These are phyloP conservation scores for Pisolithus tinctorius DNA, from an alignment of 768 basidiomycete species.

Conservation along the genomic window DNA sequence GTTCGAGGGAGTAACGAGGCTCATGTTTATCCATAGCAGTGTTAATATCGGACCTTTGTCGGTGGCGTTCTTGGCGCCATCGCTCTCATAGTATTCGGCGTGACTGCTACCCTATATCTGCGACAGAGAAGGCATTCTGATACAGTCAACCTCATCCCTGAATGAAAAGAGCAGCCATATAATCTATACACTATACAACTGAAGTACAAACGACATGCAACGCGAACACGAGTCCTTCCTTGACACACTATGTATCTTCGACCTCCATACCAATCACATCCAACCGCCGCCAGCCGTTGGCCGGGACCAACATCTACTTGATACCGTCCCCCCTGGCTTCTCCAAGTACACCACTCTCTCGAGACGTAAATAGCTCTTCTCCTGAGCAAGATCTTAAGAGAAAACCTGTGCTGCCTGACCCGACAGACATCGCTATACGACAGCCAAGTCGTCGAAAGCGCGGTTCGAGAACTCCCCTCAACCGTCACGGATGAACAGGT, in stretches of 20 bases:
- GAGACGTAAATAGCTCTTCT: not conserved
- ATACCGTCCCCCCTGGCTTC: not conserved
- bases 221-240: not conserved
- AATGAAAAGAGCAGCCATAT: not conserved
- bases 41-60: constrained; percentile 3
- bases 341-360: constrained; percentile 5
- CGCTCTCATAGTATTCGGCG: constrained; percentile 3
- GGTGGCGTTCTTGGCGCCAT: constrained; percentile 11
- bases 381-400: constrained; percentile 1
- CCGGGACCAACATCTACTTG: not conserved
- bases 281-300: constrained; percentile 4
- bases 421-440: not conserved
- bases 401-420: not conserved
- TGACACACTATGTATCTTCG: not conserved
- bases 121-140: constrained; percentile 5
- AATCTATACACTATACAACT: not conserved
- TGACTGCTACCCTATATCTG: constrained; percentile 6
- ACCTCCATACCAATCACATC: constrained; percentile 2
- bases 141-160: constrained; percentile 6
- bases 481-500: constrained; percentile 19
- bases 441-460: not conserved
- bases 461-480: constrained; percentile 3
- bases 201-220: not conserved
- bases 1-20: not conserved
- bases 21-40: constrained; percentile 1